A percentile compares a stretch with the other conserved stretches of the same genome.
Conservation (phyloP, 2,329 filamentous ascomycete species). For the Didymella segeticola region DNA sequence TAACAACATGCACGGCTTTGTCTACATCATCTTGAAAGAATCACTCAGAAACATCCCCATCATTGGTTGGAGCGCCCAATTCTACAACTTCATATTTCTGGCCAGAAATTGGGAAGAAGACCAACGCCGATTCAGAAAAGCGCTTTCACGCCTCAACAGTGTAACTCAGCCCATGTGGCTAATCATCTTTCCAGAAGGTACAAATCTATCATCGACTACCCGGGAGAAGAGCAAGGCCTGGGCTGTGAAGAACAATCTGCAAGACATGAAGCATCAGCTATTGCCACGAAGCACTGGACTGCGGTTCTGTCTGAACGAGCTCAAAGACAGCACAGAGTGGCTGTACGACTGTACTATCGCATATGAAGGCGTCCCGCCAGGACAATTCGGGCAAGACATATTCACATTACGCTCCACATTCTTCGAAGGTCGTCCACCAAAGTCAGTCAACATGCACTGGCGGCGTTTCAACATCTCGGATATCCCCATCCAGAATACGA, state of each 20-base stretch:
- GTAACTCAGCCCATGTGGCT: conserved; percentile 87
- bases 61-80: conserved; percentile 80
- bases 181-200: conserved; percentile 86
- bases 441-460: conserved; percentile 97
- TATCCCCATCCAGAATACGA: conserved; percentile 78
- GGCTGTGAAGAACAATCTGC: conserved; percentile 76
- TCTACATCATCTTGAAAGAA: conserved; percentile 91
- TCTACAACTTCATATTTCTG: conserved; percentile 90
- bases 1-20: conserved; percentile 79
- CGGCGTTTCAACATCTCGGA: conserved; percentile 79
- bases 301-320: conserved; percentile 78
- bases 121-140: conserved; percentile 74
- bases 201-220: conserved; percentile 76
- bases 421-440: conserved; percentile 85
- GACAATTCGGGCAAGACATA: conserved; percentile 84
- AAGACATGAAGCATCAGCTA: conserved; percentile 76
- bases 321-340: conserved; percentile 77
- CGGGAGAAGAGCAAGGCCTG: conserved; percentile 74
- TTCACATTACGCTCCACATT: conserved; percentile 89
- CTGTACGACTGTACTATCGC: conserved; percentile 94
- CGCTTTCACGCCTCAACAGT: conserved; percentile 72
- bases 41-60: conserved; percentile 82
- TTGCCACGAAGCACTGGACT: conserved; percentile 82
- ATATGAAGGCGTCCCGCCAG: conserved; percentile 82
- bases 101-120: conserved; percentile 88